These are phyloP conservation scores for Saitoella complicata DNA, from an alignment of 805 yeast species.

Conservation along the genomic window DNA sequence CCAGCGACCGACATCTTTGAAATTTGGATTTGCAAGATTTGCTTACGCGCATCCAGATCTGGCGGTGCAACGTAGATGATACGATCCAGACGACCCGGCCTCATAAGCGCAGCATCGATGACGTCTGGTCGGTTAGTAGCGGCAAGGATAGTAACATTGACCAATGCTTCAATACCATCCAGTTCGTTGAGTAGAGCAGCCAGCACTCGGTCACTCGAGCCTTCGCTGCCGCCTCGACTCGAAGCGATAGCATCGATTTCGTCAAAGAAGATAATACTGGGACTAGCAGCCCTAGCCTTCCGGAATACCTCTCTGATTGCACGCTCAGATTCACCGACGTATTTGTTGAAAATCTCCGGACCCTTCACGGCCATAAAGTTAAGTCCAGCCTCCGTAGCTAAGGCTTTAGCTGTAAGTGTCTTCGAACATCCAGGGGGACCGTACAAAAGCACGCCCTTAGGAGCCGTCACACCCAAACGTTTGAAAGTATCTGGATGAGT, in stretches of 20 bases:
- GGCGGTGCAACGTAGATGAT: slow-evolving; percentile 91
- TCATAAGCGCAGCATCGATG: slow-evolving; percentile 77
- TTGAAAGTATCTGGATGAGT: slow-evolving; percentile 64
- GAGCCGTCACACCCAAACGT: slow-evolving; percentile 69
- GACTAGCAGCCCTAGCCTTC: slow-evolving; percentile 88
- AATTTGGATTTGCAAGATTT: slow-evolving; percentile 59
- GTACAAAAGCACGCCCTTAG: slow-evolving; percentile 80
- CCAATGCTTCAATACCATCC: slow-evolving; percentile 91
- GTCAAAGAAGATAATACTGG: slow-evolving; percentile 86
- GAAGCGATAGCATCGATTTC: slow-evolving; percentile 77
- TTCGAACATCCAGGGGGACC: slow-evolving; percentile 99
- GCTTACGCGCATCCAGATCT: slow-evolving; percentile 59
- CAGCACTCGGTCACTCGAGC: slow-evolving; percentile 64
- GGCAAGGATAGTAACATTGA: slow-evolving; percentile 85
- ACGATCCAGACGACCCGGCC: slow-evolving; percentile 93
- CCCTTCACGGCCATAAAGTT: slow-evolving; percentile 93
- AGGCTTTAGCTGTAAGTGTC: slow-evolving; percentile 83
- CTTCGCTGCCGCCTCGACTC: slow-evolving; percentile 34
- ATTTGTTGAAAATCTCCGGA: slow-evolving; percentile 87
- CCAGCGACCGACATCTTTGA: slow-evolving; percentile 41
- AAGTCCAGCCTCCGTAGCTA: slow-evolving; percentile 89
- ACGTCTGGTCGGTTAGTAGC: slow-evolving; percentile 93
- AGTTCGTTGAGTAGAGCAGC: slow-evolving; percentile 86
- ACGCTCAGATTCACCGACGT: slow-evolving; percentile 88
- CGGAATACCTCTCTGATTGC: slow-evolving; percentile 87